A percentile compares a stretch with the other conserved stretches of the same genome.
Evolutionary conservation across 257 asterid genomes (phyloP).

Genomic region (Nicotiana benthamiana): DNA sequence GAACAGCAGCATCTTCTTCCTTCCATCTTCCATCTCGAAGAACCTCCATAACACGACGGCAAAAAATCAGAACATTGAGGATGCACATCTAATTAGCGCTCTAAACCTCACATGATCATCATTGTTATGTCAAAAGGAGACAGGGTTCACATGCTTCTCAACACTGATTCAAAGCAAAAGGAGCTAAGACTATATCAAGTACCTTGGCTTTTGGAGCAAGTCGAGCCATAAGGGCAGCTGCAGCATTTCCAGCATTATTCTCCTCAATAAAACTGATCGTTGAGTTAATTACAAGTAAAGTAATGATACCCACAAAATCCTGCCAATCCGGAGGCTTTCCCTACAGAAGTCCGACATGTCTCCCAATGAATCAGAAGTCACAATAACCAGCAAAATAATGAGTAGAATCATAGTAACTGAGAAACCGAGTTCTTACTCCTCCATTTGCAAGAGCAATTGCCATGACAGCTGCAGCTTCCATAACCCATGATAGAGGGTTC

Average conservation of each 20-base stretch:
- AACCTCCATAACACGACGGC: conserved; percentile 36
- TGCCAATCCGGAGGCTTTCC: conserved; percentile 99
- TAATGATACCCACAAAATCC: conserved; percentile 91
- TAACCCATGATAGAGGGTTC: conserved; percentile 99
- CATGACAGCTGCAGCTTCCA: conserved; percentile 99
- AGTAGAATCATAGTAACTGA: background rate
- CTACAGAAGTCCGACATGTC: conserved; percentile 31
- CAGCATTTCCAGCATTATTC: conserved; percentile 98
- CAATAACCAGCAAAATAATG: background rate
- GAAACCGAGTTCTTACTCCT: conserved; percentile 50
- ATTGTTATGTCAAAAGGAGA: background rate
- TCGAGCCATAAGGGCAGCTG: conserved; percentile 98
- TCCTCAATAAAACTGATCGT: conserved; percentile 95
- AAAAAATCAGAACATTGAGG: background rate
- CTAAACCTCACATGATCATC: background rate
- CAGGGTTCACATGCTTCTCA: too few relatives aligned
- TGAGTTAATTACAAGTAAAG: conserved; percentile 80
- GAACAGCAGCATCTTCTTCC: conserved; percentile 76
- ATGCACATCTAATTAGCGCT: background rate
- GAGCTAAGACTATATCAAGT: background rate
- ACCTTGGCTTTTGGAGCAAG: conserved; percentile 99
- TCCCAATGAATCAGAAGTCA: background rate
- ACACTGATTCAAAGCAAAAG: too few relatives aligned
- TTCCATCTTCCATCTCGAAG: conserved; percentile 93
- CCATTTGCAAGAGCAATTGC: conserved; percentile 99